Percentiles rank a stretch among this genome's conserved stretches.
phyloP scores from a whole-genome alignment of 805 yeast species.

The Candida xyloterini region DNA sequence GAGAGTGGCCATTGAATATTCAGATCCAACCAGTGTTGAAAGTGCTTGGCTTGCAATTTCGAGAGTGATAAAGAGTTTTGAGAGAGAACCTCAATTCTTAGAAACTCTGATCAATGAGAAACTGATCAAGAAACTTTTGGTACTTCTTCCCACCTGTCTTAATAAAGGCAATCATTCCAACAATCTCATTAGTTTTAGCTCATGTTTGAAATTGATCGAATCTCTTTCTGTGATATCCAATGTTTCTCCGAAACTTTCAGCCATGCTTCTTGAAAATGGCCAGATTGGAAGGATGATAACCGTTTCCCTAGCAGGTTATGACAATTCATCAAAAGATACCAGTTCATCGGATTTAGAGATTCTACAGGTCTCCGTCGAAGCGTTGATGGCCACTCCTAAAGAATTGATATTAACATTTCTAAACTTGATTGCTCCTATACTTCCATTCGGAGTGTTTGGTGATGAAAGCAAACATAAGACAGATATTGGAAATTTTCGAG shows the following conservation, averaged over 20 bases:
- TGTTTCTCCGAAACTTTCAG: constrained; percentile 42
- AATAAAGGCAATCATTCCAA: constrained; percentile 27
- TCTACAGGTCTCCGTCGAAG: constrained; percentile 51
- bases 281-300: constrained; percentile 46
- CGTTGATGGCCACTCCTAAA: constrained; percentile 70
- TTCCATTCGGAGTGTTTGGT: constrained; percentile 44
- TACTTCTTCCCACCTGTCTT: constrained; percentile 29
- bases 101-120: constrained; percentile 41
- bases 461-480: constrained; percentile 4
- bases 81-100: constrained; percentile 39
- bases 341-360: background rate
- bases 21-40: constrained; percentile 61
- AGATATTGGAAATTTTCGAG: constrained; percentile 31
- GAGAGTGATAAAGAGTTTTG: constrained; percentile 51
- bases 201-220: constrained; percentile 40
- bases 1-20: constrained; percentile 49
- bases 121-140: constrained; percentile 33
- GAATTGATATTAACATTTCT: constrained; percentile 56
- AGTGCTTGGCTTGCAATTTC: constrained; percentile 64
- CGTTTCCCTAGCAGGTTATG: constrained; percentile 50
- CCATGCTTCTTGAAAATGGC: constrained; percentile 44
- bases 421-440: constrained; percentile 50
- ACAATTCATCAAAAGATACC: constrained; percentile 30
- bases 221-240: constrained; percentile 45
- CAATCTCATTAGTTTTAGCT: constrained; percentile 32